phyloP scores from a whole-genome alignment of 768 basidiomycete genomes.

The Boletellus ananas region DNA sequence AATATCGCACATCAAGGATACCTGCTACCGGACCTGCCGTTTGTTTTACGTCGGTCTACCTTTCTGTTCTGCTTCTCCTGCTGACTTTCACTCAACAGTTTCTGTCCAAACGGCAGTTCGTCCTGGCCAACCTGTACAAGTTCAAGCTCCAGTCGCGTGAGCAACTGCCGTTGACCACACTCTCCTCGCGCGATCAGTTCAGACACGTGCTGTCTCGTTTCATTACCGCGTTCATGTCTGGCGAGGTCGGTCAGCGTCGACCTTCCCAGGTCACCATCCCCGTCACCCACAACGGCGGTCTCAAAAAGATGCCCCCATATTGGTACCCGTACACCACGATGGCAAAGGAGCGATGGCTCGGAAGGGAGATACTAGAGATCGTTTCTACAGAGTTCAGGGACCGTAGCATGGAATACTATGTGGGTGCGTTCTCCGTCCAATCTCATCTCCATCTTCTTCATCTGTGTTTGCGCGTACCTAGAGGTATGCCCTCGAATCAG shows the following conservation, averaged over 20 bases:
- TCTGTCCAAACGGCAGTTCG: constrained; percentile 25
- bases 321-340: constrained; percentile 93
- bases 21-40: constrained; percentile 24
- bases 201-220: constrained; percentile 52
- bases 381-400: constrained; percentile 94
- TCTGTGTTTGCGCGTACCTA: constrained; percentile 19
- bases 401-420: constrained; percentile 93
- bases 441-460: neutral
- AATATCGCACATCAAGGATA: constrained; percentile 17
- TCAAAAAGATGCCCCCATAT: constrained; percentile 83
- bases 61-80: neutral
- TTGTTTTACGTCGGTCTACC: constrained; percentile 15
- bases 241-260: constrained; percentile 18
- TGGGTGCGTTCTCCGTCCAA: constrained; percentile 39
- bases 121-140: constrained; percentile 28
- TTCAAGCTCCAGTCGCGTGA: constrained; percentile 28
- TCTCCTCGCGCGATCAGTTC: constrained; percentile 54
- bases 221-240: constrained; percentile 48
- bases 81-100: constrained; percentile 3
- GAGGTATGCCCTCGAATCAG: constrained; percentile 79
- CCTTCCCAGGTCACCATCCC: constrained; percentile 23
- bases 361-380: constrained; percentile 83
- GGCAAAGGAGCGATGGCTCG: constrained; percentile 89
- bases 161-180: constrained; percentile 41
- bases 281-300: constrained; percentile 32